Evolutionary conservation across 2,329 filamentous ascomycete genomes (phyloP).

Genomic region (Ophiostoma populinum): DNA sequence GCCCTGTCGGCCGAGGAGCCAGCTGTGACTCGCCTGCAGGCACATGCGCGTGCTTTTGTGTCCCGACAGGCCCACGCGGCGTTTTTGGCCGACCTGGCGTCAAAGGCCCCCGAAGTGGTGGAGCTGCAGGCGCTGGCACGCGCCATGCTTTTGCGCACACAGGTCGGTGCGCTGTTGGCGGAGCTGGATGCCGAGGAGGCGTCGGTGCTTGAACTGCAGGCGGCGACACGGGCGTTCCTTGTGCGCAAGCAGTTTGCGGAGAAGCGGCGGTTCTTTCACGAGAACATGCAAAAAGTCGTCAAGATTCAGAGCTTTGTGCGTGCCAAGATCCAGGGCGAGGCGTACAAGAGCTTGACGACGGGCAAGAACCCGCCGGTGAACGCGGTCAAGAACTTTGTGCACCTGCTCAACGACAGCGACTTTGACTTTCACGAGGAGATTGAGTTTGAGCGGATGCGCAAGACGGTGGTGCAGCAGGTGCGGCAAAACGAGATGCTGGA

Average conservation of each 20-base stretch:
- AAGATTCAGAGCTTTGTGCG: slow-evolving; percentile 96
- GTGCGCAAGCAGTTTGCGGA: slow-evolving; percentile 62
- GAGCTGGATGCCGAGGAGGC: slow-evolving; percentile 74
- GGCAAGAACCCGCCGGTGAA: slow-evolving; percentile 95
- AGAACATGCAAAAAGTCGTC: slow-evolving; percentile 98
- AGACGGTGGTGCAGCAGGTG: slow-evolving; percentile 93
- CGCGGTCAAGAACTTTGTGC: slow-evolving; percentile 95
- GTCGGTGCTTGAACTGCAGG: slow-evolving; percentile 56
- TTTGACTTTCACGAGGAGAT: slow-evolving; percentile 99
- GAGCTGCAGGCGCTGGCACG: slow-evolving; percentile 60
- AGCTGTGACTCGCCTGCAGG: slow-evolving; percentile 46
- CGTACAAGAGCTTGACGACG: slow-evolving; percentile 90
- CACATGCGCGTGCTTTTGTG: slow-evolving; percentile 46
- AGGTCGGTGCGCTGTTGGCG: slow-evolving; percentile 55
- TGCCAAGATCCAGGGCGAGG: slow-evolving; percentile 88
- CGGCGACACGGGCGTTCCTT: slow-evolving; percentile 53
- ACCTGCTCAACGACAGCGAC: slow-evolving; percentile 92
- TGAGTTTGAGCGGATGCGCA: slow-evolving; percentile 85
- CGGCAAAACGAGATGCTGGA: slow-evolving; percentile 93
- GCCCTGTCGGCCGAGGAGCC: slow-evolving; percentile 40
- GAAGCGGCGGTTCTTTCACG: slow-evolving; percentile 74
- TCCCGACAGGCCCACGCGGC: slow-evolving; percentile 41
- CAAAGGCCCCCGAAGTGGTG: slow-evolving; percentile 47
- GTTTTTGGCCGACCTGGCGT: slow-evolving; percentile 52
- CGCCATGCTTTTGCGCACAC: slow-evolving; percentile 60